Evolutionary conservation across 176 grass and related monocot species (phyloP), one percentile per base, ranked within the genome.

Genomic region (Bonia amplexicaulis): DNA sequence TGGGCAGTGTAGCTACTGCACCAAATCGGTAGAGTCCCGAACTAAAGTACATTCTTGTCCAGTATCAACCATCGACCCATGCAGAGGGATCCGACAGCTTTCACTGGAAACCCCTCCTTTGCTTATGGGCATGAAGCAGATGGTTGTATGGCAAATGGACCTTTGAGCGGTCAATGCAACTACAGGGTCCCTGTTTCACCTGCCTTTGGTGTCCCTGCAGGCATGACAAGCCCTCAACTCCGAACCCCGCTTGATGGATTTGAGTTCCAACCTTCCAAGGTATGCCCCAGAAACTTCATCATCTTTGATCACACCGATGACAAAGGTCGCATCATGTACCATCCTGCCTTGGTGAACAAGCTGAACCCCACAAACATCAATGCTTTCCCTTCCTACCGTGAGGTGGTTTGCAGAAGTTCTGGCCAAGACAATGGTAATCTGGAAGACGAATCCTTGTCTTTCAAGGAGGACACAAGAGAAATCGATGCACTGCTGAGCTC

Each of bases 231-330:
- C 33, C 83, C 85, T 79, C 85, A 82, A 37, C 55, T 86, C 39
- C 76, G 58, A 68, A 81, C 54, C 16, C 81, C 86, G 6, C 29
- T 88, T 58, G 20, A n/a, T 44, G 49, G 15, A 59, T 71, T 93
- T 39, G 87, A 94, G 70, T 86, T 94, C 16, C 88, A 94, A 35
- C 85, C 86, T 35, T 89, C 82, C 69, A 84, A 86, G 79, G 90
- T 90, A 37, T 94, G 90, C 81, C 95, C 95, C 25, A 88, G 58
- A 88, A 94, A 91, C 83, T 84, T 92, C 39, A 85, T 94, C 86
- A 86, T 97, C 60, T 93, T 92, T 74, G 92, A 93, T 77, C 87
- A 89, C 44, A 89, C 70, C 2, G 42, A 84, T 69, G 76, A 83
- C 39, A 92, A 86, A 85, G 87, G 87, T 22, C 22, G 60, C 16